phyloP scores from a whole-genome alignment of 129 eudicot species.

The Flaveria brownii region DNA sequence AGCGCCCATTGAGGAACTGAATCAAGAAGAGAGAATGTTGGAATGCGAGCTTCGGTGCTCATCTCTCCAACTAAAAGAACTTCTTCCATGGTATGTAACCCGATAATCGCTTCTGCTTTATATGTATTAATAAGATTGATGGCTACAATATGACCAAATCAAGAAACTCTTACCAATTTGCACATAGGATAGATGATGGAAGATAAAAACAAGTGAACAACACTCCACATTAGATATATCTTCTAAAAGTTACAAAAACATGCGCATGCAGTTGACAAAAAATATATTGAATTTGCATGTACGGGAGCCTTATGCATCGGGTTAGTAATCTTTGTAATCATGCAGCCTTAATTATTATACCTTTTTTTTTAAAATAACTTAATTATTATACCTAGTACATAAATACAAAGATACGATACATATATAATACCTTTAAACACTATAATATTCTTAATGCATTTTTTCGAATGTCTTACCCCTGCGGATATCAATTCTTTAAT shows the following conservation, averaged over 20 bases:
- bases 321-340: too few species aligned
- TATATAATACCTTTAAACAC: too few species aligned
- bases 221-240: neutral
- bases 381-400: too few species aligned
- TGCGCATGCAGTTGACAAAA: neutral
- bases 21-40: slow-evolving; percentile 51
- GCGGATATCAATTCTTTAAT: too few species aligned
- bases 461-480: too few species aligned
- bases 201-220: neutral
- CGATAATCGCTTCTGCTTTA: slow-evolving; percentile 49
- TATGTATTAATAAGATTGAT: slow-evolving; percentile 36
- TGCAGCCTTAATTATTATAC: too few species aligned
- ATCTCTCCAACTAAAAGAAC: slow-evolving; percentile 42
- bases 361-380: too few species aligned
- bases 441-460: too few species aligned
- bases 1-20: slow-evolving; percentile 47
- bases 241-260: neutral
- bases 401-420: too few species aligned
- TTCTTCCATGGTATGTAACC: slow-evolving; percentile 53
- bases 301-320: too few species aligned
- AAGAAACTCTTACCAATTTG: slow-evolving; percentile 10
- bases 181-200: slow-evolving; percentile 6
- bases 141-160: slow-evolving; percentile 44
- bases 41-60: slow-evolving; percentile 26
- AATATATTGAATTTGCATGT: neutral